Conservation (phyloP, 164 flowering plant genomes). For the Kalanchoe fedtschenkoi region DNA sequence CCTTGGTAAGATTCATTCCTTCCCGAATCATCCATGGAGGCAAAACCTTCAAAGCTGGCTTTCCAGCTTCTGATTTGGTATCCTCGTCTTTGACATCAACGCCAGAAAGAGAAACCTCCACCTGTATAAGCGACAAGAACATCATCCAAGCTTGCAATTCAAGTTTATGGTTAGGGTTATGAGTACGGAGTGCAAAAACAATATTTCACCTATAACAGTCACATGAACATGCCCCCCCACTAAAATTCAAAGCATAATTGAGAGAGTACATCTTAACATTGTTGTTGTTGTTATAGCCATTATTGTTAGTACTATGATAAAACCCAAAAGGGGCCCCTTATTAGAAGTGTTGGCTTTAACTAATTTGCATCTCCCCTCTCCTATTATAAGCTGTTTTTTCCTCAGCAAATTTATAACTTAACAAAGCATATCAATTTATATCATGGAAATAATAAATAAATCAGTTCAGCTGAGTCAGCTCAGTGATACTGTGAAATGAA, state of each 20-base stretch:
- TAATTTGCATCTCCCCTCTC: too few species aligned
- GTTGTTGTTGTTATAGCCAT: too few species aligned
- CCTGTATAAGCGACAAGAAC: slow-evolving; percentile 35
- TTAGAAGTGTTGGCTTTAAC: too few species aligned
- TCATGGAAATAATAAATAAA: background rate
- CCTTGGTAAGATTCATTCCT: slow-evolving; percentile 88
- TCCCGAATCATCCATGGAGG: slow-evolving; percentile 99
- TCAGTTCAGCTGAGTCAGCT: background rate
- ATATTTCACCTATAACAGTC: too few species aligned
- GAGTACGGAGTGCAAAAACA: too few species aligned
- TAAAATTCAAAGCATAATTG: too few species aligned
- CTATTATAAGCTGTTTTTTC: background rate
- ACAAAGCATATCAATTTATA: background rate
- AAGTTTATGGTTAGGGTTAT: background rate
- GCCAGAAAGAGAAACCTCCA: slow-evolving; percentile 81
- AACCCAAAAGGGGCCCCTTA: too few species aligned
- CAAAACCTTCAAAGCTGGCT: slow-evolving; percentile 49
- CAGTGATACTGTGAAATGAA: background rate
- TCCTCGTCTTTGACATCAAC: slow-evolving; percentile 60
- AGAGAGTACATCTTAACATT: too few species aligned
- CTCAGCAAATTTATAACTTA: background rate
- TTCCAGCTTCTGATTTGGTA: slow-evolving; percentile 43
- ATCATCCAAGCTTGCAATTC: background rate
- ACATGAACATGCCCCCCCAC: too few species aligned
- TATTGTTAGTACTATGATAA: too few species aligned